phyloP scores from a whole-genome alignment of 2,329 filamentous ascomycete genomes.

The Fusarium continuum region DNA sequence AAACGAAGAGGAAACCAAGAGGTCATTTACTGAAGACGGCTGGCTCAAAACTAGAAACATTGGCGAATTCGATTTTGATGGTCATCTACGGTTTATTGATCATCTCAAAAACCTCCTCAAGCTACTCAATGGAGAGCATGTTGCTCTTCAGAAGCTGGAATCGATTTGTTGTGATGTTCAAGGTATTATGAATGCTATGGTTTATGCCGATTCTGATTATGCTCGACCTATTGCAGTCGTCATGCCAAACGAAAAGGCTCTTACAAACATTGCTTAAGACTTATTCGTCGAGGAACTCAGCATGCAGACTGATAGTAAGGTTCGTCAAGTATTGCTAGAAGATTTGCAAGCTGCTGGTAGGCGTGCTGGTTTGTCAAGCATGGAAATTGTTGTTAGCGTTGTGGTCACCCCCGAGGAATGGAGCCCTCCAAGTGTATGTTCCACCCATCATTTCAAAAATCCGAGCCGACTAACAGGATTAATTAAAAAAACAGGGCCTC shows the following conservation, averaged over 20 bases:
- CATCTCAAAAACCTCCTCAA: slow-evolving; percentile 98
- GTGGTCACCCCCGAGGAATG: slow-evolving; percentile 86
- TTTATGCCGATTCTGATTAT: slow-evolving; percentile 79
- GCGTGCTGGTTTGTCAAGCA: slow-evolving; percentile 70
- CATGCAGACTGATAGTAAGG: slow-evolving; percentile 71
- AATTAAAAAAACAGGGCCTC: slow-evolving; percentile 57
- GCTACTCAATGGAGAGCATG: slow-evolving; percentile 93
- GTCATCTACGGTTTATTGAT: slow-evolving; percentile 87
- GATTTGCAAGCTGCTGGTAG: slow-evolving; percentile 72
- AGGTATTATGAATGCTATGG: slow-evolving; percentile 84
- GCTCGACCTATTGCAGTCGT: slow-evolving; percentile 84
- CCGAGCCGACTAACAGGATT: neutral
- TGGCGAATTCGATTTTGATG: slow-evolving; percentile 82
- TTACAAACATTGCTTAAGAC: slow-evolving; percentile 65
- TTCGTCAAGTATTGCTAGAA: slow-evolving; percentile 68
- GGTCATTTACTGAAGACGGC: slow-evolving; percentile 79
- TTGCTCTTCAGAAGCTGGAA: slow-evolving; percentile 96
- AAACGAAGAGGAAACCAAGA: slow-evolving; percentile 83
- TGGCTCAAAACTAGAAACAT: slow-evolving; percentile 99
- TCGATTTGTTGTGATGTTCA: slow-evolving; percentile 83
- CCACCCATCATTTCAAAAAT: neutral
- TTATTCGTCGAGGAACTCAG: slow-evolving; percentile 71
- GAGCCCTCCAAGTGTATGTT: slow-evolving; percentile 81
- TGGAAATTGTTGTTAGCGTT: slow-evolving; percentile 80
- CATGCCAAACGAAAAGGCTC: slow-evolving; percentile 68